phyloP scores from a whole-genome alignment of 2,329 filamentous ascomycete genomes.

The Aspergillus sp. region DNA sequence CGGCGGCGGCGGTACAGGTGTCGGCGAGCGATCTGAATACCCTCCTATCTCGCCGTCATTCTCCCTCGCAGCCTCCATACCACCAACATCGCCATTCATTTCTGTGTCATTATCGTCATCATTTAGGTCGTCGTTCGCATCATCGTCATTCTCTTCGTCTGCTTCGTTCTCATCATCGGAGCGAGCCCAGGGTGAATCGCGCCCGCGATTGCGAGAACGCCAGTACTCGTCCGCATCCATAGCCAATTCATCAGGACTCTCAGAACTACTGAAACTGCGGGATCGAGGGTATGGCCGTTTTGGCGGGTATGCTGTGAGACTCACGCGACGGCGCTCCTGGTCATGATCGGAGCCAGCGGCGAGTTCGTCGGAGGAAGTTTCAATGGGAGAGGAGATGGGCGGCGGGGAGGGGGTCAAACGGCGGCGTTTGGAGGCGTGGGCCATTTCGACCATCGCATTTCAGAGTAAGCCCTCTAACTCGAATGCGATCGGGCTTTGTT shows the following conservation, averaged over 20 bases:
- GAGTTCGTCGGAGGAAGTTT: constrained; percentile 44
- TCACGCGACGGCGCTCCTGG: constrained; percentile 37
- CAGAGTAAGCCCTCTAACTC: not conserved
- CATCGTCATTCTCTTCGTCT: constrained; percentile 1
- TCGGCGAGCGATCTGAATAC: constrained; percentile 33
- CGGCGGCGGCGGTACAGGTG: constrained; percentile 40
- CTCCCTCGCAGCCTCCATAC: constrained; percentile 11
- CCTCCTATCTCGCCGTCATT: constrained; percentile 15
- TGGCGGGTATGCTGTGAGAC: constrained; percentile 34
- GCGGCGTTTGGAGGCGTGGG: constrained; percentile 30
- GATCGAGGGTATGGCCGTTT: constrained; percentile 26
- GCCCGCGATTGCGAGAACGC: constrained; percentile 29
- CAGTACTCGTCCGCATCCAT: constrained; percentile 39
- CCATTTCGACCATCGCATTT: constrained; percentile 1
- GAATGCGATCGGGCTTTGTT: not conserved
- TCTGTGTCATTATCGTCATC: constrained; percentile 5
- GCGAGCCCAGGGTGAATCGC: constrained; percentile 21
- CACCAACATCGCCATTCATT: not conserved
- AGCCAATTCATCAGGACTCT: constrained; percentile 48
- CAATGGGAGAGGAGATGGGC: constrained; percentile 24
- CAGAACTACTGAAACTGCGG: constrained; percentile 33
- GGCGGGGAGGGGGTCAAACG: constrained; percentile 28
- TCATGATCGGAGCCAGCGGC: constrained; percentile 36
- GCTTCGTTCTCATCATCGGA: constrained; percentile 11
- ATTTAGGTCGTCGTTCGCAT: not conserved